A percentile compares a stretch with the other conserved stretches of the same genome.
Conservation (phyloP, 1,284 basidiomycete species). For the Caloboletus firmus region DNA sequence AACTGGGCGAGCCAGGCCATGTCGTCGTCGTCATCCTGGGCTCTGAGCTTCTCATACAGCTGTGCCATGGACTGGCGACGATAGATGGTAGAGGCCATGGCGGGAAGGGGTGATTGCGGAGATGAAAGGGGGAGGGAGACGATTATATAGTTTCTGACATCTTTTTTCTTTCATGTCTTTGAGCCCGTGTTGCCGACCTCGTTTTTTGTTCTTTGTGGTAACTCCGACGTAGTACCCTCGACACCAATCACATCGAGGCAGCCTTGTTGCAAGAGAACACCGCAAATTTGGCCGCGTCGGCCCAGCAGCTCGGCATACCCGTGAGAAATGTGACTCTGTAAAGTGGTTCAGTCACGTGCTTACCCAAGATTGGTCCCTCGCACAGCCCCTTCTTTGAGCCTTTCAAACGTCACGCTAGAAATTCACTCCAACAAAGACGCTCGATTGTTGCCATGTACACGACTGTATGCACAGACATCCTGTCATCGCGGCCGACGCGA, state of each 20-base stretch:
- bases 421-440: conserved; percentile 9
- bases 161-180: conserved; percentile 40
- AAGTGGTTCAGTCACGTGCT: conserved; percentile 26
- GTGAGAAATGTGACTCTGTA: conserved; percentile 34
- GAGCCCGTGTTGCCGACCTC: conserved; percentile 40
- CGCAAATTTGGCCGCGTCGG: conserved; percentile 13
- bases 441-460: conserved; percentile 22
- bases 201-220: conserved; percentile 42
- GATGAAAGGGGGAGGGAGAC: conserved; percentile 20
- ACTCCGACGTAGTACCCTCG: conserved; percentile 39
- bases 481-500: conserved; percentile 48
- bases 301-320: conserved; percentile 23
- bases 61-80: conserved; percentile 38
- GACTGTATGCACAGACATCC: conserved; percentile 7
- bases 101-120: conserved; percentile 11
- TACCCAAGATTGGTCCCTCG: conserved; percentile 9
- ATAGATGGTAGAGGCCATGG: conserved; percentile 35
- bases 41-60: conserved; percentile 35
- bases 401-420: conserved; percentile 15
- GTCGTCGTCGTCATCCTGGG: conserved; percentile 37
- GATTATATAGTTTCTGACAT: conserved; percentile 34
- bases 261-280: conserved; percentile 33
- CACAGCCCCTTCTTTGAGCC: conserved; percentile 23
- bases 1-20: conserved; percentile 37
- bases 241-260: conserved; percentile 36